A percentile compares a stretch with the other conserved stretches of the same genome.
These are phyloP conservation scores for Yamadazyma phyllophila DNA, from an alignment of 805 yeast species.

Conservation along the genomic window DNA sequence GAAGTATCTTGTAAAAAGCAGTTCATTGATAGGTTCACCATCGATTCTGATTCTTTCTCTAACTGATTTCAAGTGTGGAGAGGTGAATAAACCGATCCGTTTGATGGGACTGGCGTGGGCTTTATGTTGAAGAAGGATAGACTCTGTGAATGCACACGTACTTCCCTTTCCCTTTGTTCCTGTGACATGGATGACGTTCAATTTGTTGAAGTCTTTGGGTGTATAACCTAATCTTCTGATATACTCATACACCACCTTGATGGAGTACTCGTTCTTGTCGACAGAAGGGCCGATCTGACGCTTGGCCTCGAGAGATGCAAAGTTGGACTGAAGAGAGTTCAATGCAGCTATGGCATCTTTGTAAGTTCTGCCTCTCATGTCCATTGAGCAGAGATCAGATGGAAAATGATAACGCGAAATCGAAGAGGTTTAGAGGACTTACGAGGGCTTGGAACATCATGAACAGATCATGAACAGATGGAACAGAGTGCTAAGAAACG, in stretches of 20 bases:
- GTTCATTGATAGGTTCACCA: constrained; percentile 81
- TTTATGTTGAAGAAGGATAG: constrained; percentile 69
- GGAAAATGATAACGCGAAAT: neutral
- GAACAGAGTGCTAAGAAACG: too few relatives aligned
- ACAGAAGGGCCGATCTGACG: constrained; percentile 62
- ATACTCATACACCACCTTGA: constrained; percentile 71
- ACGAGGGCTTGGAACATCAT: too few relatives aligned
- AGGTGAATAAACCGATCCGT: constrained; percentile 89
- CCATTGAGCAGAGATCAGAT: neutral
- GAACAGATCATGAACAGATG: too few relatives aligned
- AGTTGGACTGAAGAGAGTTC: constrained; percentile 87
- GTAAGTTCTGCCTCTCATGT: constrained; percentile 20
- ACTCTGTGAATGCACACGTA: constrained; percentile 89
- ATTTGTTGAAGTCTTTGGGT: constrained; percentile 63
- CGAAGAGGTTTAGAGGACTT: neutral
- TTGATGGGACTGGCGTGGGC: constrained; percentile 26
- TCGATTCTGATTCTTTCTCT: constrained; percentile 87
- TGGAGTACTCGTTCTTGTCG: constrained; percentile 59
- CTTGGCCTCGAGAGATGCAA: constrained; percentile 81
- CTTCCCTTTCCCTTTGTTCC: constrained; percentile 99
- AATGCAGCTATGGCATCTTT: constrained; percentile 81
- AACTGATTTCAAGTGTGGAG: constrained; percentile 93
- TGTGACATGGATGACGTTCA: constrained; percentile 87
- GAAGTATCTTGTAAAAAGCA: constrained; percentile 80
- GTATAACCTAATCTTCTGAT: constrained; percentile 39